Conservation (phyloP, 2,329 filamentous ascomycete genomes). For the Cytospora piceicola region DNA sequence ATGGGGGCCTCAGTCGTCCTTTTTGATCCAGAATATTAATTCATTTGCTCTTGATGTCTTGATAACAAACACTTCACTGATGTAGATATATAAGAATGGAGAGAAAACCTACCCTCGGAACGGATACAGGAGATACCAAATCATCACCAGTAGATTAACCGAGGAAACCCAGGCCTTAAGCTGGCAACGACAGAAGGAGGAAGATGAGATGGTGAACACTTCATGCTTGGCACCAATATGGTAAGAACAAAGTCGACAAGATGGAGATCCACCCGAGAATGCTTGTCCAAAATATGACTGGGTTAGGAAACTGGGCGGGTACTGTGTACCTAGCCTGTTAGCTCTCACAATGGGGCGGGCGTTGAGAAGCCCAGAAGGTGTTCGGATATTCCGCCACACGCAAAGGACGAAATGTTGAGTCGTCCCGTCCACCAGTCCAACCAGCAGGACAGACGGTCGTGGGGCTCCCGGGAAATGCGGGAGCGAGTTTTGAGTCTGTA, state of each 20-base stretch:
- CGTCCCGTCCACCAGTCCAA: not conserved
- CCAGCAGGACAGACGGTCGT: not conserved
- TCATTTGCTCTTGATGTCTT: not conserved
- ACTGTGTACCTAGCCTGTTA: not conserved
- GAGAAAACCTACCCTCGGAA: conserved; percentile 68
- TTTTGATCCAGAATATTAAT: conserved; percentile 20
- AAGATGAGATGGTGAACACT: conserved; percentile 18
- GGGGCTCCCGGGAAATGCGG: not conserved
- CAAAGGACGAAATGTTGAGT: conserved; percentile 14
- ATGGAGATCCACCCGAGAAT: conserved; percentile 13
- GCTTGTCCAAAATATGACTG: not conserved
- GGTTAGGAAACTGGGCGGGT: conserved; percentile 6
- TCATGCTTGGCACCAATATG: conserved; percentile 28
- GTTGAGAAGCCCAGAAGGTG: conserved; percentile 3
- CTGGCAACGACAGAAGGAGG: conserved; percentile 6
- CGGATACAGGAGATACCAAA: conserved; percentile 79
- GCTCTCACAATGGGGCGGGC: not conserved
- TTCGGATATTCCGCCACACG: conserved; percentile 13
- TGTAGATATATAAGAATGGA: conserved; percentile 18
- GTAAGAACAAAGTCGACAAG: conserved; percentile 11
- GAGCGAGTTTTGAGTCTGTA: not conserved
- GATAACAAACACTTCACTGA: not conserved
- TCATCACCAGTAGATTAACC: conserved; percentile 52
- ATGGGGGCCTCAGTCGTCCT: conserved; percentile 77
- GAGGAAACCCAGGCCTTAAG: conserved; percentile 18